phyloP scores from a whole-genome alignment of 768 basidiomycete genomes.

The Amanita muscaria region DNA sequence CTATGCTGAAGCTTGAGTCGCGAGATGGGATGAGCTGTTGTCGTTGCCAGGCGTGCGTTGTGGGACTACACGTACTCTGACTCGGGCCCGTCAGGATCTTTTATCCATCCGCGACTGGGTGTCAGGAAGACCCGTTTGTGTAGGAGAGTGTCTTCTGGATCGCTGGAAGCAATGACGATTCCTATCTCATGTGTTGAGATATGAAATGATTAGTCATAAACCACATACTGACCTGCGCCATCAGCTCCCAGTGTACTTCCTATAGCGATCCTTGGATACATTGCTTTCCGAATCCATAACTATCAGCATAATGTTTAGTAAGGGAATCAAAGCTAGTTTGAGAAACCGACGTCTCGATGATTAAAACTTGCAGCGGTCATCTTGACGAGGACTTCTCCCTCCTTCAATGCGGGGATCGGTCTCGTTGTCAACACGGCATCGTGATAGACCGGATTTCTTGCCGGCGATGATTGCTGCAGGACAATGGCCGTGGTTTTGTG shows the following conservation, averaged over 20 bases:
- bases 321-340: background rate
- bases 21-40: background rate
- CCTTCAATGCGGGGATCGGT: slow-evolving; percentile 40
- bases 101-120: slow-evolving; percentile 73
- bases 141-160: slow-evolving; percentile 46
- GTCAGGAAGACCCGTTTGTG: slow-evolving; percentile 64
- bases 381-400: slow-evolving; percentile 56
- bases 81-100: slow-evolving; percentile 57
- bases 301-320: slow-evolving; percentile 19
- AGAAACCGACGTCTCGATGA: slow-evolving; percentile 52
- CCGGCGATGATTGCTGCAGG: slow-evolving; percentile 32
- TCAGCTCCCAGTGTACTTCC: slow-evolving; percentile 63
- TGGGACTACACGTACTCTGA: slow-evolving; percentile 28
- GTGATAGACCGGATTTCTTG: slow-evolving; percentile 38
- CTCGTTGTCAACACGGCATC: slow-evolving; percentile 46
- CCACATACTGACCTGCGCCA: slow-evolving; percentile 49
- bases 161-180: slow-evolving; percentile 48
- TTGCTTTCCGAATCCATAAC: slow-evolving; percentile 68
- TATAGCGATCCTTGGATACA: slow-evolving; percentile 53
- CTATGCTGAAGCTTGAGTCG: slow-evolving; percentile 46
- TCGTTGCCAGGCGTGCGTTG: background rate
- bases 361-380: slow-evolving; percentile 70
- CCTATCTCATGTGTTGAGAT: slow-evolving; percentile 29
- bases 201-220: background rate
- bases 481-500: slow-evolving; percentile 34